A percentile compares a stretch with the other conserved stretches of the same genome.
phyloP scores from a whole-genome alignment of 2,329 filamentous ascomycete genomes.

The Ophidiomyces ophidiicola region DNA sequence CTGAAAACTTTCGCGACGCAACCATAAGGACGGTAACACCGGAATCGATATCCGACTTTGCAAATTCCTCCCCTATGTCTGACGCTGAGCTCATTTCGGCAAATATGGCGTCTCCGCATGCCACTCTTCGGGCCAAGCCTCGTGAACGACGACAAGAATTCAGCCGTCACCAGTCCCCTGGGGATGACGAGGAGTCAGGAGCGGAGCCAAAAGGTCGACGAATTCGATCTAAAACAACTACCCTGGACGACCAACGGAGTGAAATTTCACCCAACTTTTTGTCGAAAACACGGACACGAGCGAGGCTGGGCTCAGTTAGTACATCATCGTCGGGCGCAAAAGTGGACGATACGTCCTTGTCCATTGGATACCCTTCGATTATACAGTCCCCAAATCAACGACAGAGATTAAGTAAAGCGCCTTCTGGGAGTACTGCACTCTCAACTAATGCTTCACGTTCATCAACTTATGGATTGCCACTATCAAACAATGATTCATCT shows the following conservation, averaged over 20 bases:
- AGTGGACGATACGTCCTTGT: conserved; percentile 29
- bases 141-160: conserved; percentile 25
- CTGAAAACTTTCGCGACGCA: conserved; percentile 34
- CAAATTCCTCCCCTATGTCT: conserved; percentile 29
- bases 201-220: conserved; percentile 26
- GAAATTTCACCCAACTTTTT: conserved; percentile 27
- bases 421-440: conserved; percentile 21
- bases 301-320: conserved; percentile 31
- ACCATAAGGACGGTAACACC: conserved; percentile 38
- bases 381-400: conserved; percentile 31
- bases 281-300: conserved; percentile 26
- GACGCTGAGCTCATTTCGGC: conserved; percentile 27
- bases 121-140: conserved; percentile 25
- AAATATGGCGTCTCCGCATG: conserved; percentile 27
- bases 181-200: conserved; percentile 26
- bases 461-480: conserved; percentile 26
- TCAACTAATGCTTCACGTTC: conserved; percentile 20
- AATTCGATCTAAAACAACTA: conserved; percentile 32
- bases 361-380: conserved; percentile 40
- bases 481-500: conserved; percentile 35
- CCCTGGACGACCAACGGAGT: conserved; percentile 31
- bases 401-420: conserved; percentile 26
- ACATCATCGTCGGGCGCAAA: conserved; percentile 25
- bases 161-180: conserved; percentile 22
- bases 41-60: conserved; percentile 28